phyloP scores from a whole-genome alignment of 768 basidiomycete genomes.

The Collybia sp. region DNA sequence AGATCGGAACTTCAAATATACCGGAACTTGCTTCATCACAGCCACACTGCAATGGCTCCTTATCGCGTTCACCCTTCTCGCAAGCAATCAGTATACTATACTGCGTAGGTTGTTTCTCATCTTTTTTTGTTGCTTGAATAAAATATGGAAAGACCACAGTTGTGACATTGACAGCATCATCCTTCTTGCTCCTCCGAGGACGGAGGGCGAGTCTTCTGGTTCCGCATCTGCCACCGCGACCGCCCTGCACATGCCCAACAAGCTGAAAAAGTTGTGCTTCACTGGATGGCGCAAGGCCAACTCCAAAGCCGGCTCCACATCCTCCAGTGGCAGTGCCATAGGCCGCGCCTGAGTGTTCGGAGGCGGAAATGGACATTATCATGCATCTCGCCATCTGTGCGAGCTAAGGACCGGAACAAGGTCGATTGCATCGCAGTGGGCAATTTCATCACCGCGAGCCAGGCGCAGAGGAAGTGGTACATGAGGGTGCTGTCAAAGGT shows the following conservation, averaged over 20 bases:
- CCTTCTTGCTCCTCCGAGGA: conserved; percentile 43
- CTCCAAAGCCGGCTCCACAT: conserved; percentile 10
- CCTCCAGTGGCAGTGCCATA: conserved; percentile 52
- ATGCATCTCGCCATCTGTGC: conserved; percentile 98
- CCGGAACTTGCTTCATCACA: too few relatives aligned
- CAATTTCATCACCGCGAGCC: conserved; percentile 90
- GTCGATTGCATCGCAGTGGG: conserved; percentile 89
- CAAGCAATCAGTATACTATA: too few relatives aligned
- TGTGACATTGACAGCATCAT: too few relatives aligned
- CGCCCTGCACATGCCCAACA: conserved; percentile 1
- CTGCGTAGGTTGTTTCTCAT: too few relatives aligned
- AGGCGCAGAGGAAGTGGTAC: conserved; percentile 97
- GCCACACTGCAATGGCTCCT: too few relatives aligned
- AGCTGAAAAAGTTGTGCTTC: conserved; percentile 12
- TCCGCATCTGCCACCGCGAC: conserved; percentile 7
- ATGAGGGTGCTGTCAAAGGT: conserved; percentile 87
- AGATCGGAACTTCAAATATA: too few relatives aligned
- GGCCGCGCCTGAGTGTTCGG: conserved; percentile 77
- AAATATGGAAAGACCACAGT: too few relatives aligned
- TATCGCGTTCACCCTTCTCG: too few relatives aligned
- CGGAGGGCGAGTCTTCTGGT: conserved; percentile 27
- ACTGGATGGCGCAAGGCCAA: conserved; percentile 9
- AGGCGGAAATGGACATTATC: conserved; percentile 91
- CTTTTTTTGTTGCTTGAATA: too few relatives aligned
- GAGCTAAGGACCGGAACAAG: conserved; percentile 84